phyloP scores from a whole-genome alignment of 176 grass and related monocot species.

The Lolium perenne region DNA sequence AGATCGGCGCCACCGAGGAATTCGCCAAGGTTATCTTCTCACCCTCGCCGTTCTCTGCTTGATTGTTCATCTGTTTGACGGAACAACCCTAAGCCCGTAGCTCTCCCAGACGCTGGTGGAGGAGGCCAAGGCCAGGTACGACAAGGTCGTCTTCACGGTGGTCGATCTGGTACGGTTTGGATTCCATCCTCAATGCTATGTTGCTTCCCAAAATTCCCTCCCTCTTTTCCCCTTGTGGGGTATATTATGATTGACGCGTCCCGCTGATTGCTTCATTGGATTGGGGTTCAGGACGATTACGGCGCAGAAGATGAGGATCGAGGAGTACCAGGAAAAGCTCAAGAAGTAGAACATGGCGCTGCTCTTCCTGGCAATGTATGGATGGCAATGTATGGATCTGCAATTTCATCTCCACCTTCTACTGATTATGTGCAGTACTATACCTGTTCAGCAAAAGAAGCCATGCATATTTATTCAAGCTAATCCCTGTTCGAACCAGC shows the following conservation, averaged over 20 bases:
- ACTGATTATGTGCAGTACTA: background rate
- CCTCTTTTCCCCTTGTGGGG: no score
- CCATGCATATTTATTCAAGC: no score
- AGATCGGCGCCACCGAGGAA: no score
- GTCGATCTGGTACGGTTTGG: slow-evolving; percentile 69
- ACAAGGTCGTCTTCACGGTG: slow-evolving; percentile 80
- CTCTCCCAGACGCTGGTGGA: slow-evolving; percentile 67
- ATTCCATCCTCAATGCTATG: background rate
- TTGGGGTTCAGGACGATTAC: slow-evolving; percentile 70
- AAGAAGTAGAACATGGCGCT: slow-evolving; percentile 84
- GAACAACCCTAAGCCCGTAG: background rate
- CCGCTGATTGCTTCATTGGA: background rate
- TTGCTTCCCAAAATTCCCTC: background rate
- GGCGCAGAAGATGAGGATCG: slow-evolving; percentile 70
- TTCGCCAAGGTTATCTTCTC: no score
- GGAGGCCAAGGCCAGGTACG: slow-evolving; percentile 88
- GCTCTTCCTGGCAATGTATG: slow-evolving; percentile 91
- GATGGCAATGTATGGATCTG: slow-evolving; percentile 75
- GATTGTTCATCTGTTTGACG: no score
- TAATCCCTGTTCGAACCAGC: no score
- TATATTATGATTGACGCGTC: background rate
- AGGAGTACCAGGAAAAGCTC: slow-evolving; percentile 79
- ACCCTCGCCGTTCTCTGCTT: no score
- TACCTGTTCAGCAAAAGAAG: background rate
- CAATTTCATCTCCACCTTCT: background rate